Conservation (phyloP, 129 eudicot species). For the Dittrichia graveolens region DNA sequence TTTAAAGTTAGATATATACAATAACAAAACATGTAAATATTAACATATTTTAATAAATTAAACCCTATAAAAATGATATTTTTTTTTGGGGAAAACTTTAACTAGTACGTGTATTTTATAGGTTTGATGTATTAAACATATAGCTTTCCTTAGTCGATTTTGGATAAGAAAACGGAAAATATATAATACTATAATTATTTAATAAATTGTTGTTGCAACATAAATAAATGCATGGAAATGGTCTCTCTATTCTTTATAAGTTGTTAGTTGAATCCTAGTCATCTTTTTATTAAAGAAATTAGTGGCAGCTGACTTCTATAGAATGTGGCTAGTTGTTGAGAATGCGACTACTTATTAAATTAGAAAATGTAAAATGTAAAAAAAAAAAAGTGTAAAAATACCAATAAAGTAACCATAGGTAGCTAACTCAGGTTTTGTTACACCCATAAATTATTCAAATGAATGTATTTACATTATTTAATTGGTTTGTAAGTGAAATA, state of each 20-base stretch:
- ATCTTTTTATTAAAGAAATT: neutral
- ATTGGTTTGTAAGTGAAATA: too few relatives aligned
- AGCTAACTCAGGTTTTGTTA: too few relatives aligned
- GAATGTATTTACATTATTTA: too few relatives aligned
- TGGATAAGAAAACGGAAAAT: neutral
- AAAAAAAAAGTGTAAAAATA: neutral
- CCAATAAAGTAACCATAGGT: too few relatives aligned
- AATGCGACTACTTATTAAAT: neutral
- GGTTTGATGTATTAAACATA: too few relatives aligned
- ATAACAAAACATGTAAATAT: too few relatives aligned
- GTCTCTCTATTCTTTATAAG: neutral
- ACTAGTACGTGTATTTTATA: too few relatives aligned
- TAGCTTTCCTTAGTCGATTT: neutral
- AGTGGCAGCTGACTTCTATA: conserved; percentile 9
- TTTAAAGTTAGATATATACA: too few relatives aligned
- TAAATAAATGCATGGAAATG: neutral
- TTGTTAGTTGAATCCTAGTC: conserved; percentile 16
- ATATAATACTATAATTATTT: neutral
- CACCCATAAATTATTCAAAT: too few relatives aligned
- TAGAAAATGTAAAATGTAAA: neutral
- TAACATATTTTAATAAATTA: too few relatives aligned
- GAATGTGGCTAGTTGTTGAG: conserved; percentile 5
- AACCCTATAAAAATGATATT: too few relatives aligned
- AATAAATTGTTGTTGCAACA: neutral
- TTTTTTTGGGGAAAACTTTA: too few relatives aligned